Base-by-base conservation (phyloP, 306 rosid genomes). In the Quercus dentata region DNA sequence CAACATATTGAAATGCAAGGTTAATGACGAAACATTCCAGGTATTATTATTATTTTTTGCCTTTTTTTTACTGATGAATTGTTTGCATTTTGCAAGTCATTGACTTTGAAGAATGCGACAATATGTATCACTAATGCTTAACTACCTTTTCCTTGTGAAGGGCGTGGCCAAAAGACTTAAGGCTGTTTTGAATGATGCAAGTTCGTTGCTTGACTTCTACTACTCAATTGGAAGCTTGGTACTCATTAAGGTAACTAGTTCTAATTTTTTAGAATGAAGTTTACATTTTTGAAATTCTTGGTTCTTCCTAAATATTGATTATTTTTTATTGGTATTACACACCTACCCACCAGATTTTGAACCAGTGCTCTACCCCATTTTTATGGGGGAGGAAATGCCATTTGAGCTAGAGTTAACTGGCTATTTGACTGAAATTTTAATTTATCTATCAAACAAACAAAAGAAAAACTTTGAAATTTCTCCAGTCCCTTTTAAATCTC, bases 171-270 rank as follows among this genome's bases (percentile, higher is more conserved):
- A 88, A 49, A 86, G 84, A 58, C 89, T 96, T 80, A 83, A 88
- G 81, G 81, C 92, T 82, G 71, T 69, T 38, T 85, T 89, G 71
- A 83, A 79, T 67, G 90, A 90, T 78, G 97, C 94, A 30, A 88
- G 87, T 74, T 85, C 88, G 12, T 85, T 96, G 94, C 90, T 80
- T 14, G 97, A 93, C 56, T 81, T 89, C 73, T 93, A 93, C 83
- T 86, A 90, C 82, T 91, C 98, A 67, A 62, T 93, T 1, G 93
- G 93, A 84, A 82, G 92, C 81, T 86, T 96, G 88, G 91, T 82
- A 79, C 97, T 89, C 81, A 76, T 89, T 56, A 91, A 90, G 99
- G 99, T 93, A 86, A 79, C 14, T 58, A 18, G 3, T 10, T 6
- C 28, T 19, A 46, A 8, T 3, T 8, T 68, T 15, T 68, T 23